A percentile compares a stretch with the other conserved stretches of the same genome.
phyloP scores from a whole-genome alignment of 768 basidiomycete genomes.

The Auriscalpium microsporum region DNA sequence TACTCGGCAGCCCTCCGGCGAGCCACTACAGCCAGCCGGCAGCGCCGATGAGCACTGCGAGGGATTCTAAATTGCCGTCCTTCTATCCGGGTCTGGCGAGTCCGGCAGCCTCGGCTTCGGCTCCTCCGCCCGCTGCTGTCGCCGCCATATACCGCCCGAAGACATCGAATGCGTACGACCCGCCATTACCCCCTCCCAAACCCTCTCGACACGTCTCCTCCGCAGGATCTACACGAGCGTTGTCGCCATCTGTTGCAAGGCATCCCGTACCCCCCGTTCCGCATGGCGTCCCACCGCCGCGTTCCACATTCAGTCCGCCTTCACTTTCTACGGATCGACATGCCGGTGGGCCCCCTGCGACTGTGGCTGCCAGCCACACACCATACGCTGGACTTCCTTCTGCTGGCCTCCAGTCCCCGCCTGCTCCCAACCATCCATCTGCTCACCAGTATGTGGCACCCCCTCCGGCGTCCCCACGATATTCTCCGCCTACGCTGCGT shows the following conservation, averaged over 20 bases:
- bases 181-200: conserved; percentile 21
- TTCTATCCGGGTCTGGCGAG: conserved; percentile 20
- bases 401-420: neutral
- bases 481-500: neutral
- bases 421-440: neutral
- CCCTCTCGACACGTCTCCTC: conserved; percentile 4
- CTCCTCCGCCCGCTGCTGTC: neutral
- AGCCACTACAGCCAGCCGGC: conserved; percentile 6
- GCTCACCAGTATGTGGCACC: neutral
- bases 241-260: conserved; percentile 5
- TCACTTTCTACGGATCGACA: neutral
- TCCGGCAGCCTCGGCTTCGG: too few relatives aligned
- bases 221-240: neutral
- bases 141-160: conserved; percentile 17
- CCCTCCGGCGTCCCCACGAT: neutral
- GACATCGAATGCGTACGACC: conserved; percentile 24
- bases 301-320: neutral
- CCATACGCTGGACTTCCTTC: neutral
- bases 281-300: neutral
- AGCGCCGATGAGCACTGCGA: neutral
- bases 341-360: too few relatives aligned
- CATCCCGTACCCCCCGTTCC: neutral
- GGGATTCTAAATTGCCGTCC: conserved; percentile 23
- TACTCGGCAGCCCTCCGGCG: conserved; percentile 11
- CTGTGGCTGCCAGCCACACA: neutral